Base-by-base conservation (phyloP, 1,139 yeast genomes). In the Zygotorulaspora mrakii region DNA sequence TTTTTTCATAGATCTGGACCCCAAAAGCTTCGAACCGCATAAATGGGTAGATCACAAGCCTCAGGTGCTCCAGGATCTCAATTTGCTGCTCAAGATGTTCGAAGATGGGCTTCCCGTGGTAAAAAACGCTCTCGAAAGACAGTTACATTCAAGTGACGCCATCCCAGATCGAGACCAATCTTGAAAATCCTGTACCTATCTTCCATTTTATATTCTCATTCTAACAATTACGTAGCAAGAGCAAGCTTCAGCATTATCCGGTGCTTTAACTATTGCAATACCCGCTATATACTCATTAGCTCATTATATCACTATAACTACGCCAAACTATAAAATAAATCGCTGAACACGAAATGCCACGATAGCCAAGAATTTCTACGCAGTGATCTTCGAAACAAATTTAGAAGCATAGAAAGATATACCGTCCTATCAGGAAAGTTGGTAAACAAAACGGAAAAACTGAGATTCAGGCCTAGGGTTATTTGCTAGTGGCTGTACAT, bases 61-160 rank as follows among this genome's bases (percentile, higher is more conserved):
- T 12, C 48, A 46, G n/a, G 57, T 58, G n/a, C 42, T 59, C 21
- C 43, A 53, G 8, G 62, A 59, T 43, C 46, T 60, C 23, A 54
- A 56, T 33, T 37, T 38, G 9, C 42, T 60, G 22, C 48, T 60
- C 11, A 47, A 49, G 38, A 47, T 56, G 53, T 55, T 54, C 29
- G 63, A 59, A 28, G 60, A 57, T 9, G 55, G 58, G 4, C 39
- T 60, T 10, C 59, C 64, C 3, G 55, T 52, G 1, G 39, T 60
- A 26, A 63, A 60, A 32, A 46, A 45, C 26, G 53, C 62, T 1
- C 40, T 60, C 17, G 54, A 54, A 42, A 47, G 47, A 27, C 58
- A 54, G 37, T 33, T 54, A 11, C 30, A 36, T 4, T 33, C 47
- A 5, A 31, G 33, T 12, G 46, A 39, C 12, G 18, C 31, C 14